These are phyloP conservation scores for Magnaporthiopsis incrustans DNA, from an alignment of 2,329 filamentous ascomycete genomes.

Conservation along the genomic window DNA sequence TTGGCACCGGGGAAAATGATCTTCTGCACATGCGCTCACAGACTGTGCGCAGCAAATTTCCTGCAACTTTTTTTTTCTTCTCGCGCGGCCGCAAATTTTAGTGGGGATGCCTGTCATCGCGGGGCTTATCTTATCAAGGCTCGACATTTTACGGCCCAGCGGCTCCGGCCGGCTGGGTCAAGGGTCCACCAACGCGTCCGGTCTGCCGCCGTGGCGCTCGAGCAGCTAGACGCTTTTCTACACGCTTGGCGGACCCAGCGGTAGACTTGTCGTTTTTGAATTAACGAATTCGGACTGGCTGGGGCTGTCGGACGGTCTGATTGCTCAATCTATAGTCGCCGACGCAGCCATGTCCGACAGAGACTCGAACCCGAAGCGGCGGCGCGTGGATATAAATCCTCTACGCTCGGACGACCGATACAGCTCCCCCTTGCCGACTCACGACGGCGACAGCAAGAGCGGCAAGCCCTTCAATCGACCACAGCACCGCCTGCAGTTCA, in stretches of 20 bases:
- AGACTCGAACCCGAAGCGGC: conserved; percentile 42
- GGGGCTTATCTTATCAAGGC: conserved; percentile 27
- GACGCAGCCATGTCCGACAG: conserved; percentile 12
- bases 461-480: conserved; percentile 1
- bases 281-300: neutral
- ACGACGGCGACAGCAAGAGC: neutral
- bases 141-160: neutral
- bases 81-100: conserved; percentile 21
- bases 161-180: neutral
- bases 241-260: neutral
- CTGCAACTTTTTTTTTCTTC: neutral
- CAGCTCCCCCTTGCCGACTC: conserved; percentile 33
- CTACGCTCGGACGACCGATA: conserved; percentile 48
- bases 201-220: neutral
- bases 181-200: neutral
- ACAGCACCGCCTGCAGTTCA: conserved; percentile 12
- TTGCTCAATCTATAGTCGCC: neutral
- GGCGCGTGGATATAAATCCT: conserved; percentile 55
- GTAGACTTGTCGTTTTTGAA: neutral
- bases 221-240: neutral
- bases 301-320: neutral
- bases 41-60: neutral
- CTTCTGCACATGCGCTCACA: neutral
- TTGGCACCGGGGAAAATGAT: neutral
- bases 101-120: conserved; percentile 9